phyloP scores from a whole-genome alignment of 768 basidiomycete genomes.

The Cyathus striatus region DNA sequence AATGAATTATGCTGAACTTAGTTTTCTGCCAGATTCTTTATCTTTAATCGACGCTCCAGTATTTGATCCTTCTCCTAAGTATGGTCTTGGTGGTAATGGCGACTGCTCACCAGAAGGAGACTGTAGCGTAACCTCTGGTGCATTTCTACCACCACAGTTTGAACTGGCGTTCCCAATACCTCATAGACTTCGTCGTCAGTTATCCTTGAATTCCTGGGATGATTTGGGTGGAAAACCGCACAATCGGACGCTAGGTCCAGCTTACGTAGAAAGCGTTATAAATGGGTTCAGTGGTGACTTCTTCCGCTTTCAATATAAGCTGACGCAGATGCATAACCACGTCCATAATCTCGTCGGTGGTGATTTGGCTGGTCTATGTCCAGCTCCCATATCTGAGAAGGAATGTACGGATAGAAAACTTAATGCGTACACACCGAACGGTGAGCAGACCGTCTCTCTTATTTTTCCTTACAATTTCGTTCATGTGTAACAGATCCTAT shows the following conservation, averaged over 20 bases:
- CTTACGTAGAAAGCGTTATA: not conserved
- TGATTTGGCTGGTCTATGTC: constrained; percentile 9
- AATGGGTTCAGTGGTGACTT: constrained; percentile 6
- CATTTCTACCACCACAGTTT: not conserved
- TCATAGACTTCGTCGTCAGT: constrained; percentile 9
- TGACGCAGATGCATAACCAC: constrained; percentile 8
- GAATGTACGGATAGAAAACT: no score
- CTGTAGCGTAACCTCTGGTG: not conserved
- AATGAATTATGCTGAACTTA: not conserved
- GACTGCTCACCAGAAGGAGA: not conserved
- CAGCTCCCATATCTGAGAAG: not conserved
- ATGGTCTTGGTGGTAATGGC: not conserved
- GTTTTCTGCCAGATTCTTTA: not conserved
- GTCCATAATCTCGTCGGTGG: constrained; percentile 11
- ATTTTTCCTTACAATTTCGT: not conserved
- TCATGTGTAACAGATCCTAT: constrained; percentile 6
- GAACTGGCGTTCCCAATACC: constrained; percentile 7
- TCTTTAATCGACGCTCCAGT: not conserved
- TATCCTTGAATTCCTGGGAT: constrained; percentile 5
- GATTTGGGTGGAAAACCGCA: constrained; percentile 1
- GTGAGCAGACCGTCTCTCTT: not conserved
- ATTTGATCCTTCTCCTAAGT: not conserved
- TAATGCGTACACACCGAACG: not conserved
- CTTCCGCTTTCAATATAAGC: constrained; percentile 5
- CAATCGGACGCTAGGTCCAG: constrained; percentile 3